Conservation (phyloP, 2,329 filamentous ascomycete genomes). For the Bipolaris oryzae region DNA sequence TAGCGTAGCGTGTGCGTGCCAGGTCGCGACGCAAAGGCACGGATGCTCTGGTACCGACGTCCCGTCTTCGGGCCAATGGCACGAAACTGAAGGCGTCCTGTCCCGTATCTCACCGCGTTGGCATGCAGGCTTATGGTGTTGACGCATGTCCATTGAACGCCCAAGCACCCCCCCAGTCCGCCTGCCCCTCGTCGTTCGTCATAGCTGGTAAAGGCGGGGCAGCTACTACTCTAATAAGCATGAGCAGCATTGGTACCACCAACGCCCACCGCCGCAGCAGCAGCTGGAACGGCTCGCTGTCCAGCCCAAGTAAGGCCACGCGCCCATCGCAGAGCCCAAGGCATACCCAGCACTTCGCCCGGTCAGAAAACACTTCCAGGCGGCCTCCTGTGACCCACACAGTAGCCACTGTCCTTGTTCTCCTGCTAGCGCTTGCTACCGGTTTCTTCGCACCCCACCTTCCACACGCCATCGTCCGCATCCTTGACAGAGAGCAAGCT, state of each 20-base stretch:
- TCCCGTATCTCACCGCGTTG: conserved; percentile 7
- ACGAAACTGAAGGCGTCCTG: background rate
- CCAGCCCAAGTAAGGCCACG: conserved; percentile 24
- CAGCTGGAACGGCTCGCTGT: conserved; percentile 7
- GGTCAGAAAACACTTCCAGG: conserved; percentile 6
- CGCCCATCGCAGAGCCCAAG: conserved; percentile 9
- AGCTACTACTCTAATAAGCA: conserved; percentile 22
- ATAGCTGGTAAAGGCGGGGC: conserved; percentile 28
- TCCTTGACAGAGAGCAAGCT: conserved; percentile 32
- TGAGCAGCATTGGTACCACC: background rate
- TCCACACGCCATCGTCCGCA: conserved; percentile 37
- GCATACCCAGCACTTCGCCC: conserved; percentile 1
- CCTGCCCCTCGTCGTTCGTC: conserved; percentile 26
- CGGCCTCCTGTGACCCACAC: conserved; percentile 27
- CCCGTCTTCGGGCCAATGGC: conserved; percentile 14
- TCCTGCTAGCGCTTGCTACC: conserved; percentile 43
- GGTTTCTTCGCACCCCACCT: conserved; percentile 48
- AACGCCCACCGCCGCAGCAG: background rate
- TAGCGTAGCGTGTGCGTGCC: conserved; percentile 17
- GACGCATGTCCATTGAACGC: conserved; percentile 22
- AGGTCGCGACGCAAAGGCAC: background rate
- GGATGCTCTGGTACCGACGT: background rate
- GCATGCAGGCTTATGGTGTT: conserved; percentile 20
- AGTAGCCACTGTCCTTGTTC: conserved; percentile 36
- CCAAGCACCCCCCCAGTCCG: conserved; percentile 6